Evolutionary conservation across 1,284 basidiomycete genomes (phyloP).

Genomic region (Golubevia sp.): DNA sequence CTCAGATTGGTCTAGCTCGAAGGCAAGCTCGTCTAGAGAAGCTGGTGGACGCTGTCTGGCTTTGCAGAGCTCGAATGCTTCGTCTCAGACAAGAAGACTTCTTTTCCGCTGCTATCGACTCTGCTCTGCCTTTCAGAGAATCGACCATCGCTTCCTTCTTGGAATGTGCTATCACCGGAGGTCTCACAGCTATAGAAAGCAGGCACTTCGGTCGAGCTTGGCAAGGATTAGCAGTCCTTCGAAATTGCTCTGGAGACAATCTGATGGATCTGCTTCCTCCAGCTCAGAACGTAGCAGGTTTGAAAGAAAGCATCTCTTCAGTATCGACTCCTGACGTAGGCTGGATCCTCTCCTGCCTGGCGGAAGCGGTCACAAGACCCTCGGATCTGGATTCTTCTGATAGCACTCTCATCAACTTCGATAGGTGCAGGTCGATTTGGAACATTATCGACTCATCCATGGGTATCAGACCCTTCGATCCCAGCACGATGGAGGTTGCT

Average conservation of each 20-base stretch:
- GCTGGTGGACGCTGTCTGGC: constrained; percentile 48
- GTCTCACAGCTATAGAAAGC: constrained; percentile 40
- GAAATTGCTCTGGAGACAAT: constrained; percentile 26
- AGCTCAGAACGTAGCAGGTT: constrained; percentile 6
- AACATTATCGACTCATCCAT: constrained; percentile 42
- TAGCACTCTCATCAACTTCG: constrained; percentile 41
- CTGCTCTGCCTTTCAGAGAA: constrained; percentile 32
- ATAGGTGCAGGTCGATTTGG: constrained; percentile 43
- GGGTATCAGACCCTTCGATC: constrained; percentile 17
- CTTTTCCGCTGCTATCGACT: constrained; percentile 1
- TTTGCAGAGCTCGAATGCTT: constrained; percentile 48
- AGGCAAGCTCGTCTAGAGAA: constrained; percentile 39
- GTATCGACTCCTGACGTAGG: constrained; percentile 46
- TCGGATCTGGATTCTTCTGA: constrained; percentile 12
- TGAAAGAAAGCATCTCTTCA: constrained; percentile 14
- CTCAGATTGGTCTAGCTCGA: constrained; percentile 36
- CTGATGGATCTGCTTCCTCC: constrained; percentile 30
- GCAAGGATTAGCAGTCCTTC: constrained; percentile 37
- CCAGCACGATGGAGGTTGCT: constrained; percentile 34
- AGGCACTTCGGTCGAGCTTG: constrained; percentile 45
- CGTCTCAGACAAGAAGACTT: constrained; percentile 7
- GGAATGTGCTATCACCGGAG: constrained; percentile 45
- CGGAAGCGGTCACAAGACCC: constrained; percentile 27
- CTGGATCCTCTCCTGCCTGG: constrained; percentile 49
- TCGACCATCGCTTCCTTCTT: constrained; percentile 49